These are phyloP conservation scores for Phytophthora foliorum DNA, from an alignment of 352 stramenopile species.

Conservation along the genomic window DNA sequence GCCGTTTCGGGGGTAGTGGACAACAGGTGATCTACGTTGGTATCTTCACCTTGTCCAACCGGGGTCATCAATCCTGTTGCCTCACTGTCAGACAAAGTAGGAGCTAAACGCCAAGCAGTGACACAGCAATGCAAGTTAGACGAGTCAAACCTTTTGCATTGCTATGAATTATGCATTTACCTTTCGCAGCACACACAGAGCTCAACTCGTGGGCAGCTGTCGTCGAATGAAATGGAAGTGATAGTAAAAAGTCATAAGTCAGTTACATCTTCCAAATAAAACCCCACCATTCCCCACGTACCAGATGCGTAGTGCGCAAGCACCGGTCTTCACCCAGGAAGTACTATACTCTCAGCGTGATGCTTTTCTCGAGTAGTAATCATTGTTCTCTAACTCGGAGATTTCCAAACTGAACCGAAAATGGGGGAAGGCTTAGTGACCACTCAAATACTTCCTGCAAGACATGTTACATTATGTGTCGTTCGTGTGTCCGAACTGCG, in stretches of 20 bases:
- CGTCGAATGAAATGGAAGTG: too few species aligned
- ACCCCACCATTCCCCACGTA: not conserved
- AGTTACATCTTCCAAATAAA: too few species aligned
- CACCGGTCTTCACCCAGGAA: not conserved
- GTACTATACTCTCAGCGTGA: not conserved
- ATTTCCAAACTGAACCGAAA: not conserved
- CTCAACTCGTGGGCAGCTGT: not conserved
- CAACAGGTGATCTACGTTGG: not conserved
- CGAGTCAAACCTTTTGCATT: not conserved
- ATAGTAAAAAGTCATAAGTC: too few species aligned
- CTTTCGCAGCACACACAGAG: not conserved
- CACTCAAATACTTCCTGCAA: not conserved
- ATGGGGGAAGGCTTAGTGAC: not conserved
- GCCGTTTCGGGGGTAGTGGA: too few species aligned
- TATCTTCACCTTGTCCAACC: not conserved
- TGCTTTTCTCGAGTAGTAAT: not conserved
- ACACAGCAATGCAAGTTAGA: not conserved
- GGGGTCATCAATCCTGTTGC: not conserved
- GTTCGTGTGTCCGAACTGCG: not conserved
- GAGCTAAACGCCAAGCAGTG: not conserved
- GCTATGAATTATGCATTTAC: not conserved
- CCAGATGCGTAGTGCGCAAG: not conserved
- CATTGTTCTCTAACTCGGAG: not conserved
- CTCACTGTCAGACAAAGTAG: not conserved
- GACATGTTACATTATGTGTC: not conserved